Evolutionary conservation across 1,284 basidiomycete species (phyloP).

Genomic region (Laetiporus sulphureus): DNA sequence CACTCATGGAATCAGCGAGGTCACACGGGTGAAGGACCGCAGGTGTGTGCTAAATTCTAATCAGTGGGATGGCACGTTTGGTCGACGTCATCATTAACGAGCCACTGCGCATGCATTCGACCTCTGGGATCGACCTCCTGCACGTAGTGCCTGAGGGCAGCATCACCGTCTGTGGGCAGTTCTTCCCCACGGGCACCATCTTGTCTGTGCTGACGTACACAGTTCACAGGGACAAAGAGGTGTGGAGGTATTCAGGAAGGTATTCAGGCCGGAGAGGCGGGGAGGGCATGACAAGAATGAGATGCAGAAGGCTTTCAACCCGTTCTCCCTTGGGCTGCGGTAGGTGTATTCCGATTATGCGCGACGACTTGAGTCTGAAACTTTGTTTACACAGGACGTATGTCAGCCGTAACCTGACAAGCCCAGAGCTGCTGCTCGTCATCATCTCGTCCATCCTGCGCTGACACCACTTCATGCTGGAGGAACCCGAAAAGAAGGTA

Average conservation of each 20-base stretch:
- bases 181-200: too few relatives aligned
- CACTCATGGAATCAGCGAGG: too few relatives aligned
- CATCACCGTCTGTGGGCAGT: too few relatives aligned
- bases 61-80: too few relatives aligned
- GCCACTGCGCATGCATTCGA: slow-evolving; percentile 76
- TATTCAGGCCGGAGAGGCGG: slow-evolving; percentile 79
- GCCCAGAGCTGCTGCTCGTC: slow-evolving; percentile 65
- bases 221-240: too few relatives aligned
- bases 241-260: slow-evolving; percentile 79
- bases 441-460: slow-evolving; percentile 72
- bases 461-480: slow-evolving; percentile 64
- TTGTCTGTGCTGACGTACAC: too few relatives aligned
- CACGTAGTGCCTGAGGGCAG: slow-evolving; percentile 66
- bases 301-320: slow-evolving; percentile 72
- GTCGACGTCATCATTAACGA: slow-evolving; percentile 83
- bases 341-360: slow-evolving; percentile 19
- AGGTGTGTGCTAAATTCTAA: too few relatives aligned
- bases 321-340: slow-evolving; percentile 67
- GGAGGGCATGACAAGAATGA: slow-evolving; percentile 55
- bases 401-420: slow-evolving; percentile 71
- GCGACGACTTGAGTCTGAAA: background rate
- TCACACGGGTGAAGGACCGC: too few relatives aligned
- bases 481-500: slow-evolving; percentile 49
- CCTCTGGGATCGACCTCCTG: slow-evolving; percentile 77
- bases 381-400: slow-evolving; percentile 44